Evolutionary conservation across 306 rosid species (phyloP).

Genomic region (Dalbergia cultrata): DNA sequence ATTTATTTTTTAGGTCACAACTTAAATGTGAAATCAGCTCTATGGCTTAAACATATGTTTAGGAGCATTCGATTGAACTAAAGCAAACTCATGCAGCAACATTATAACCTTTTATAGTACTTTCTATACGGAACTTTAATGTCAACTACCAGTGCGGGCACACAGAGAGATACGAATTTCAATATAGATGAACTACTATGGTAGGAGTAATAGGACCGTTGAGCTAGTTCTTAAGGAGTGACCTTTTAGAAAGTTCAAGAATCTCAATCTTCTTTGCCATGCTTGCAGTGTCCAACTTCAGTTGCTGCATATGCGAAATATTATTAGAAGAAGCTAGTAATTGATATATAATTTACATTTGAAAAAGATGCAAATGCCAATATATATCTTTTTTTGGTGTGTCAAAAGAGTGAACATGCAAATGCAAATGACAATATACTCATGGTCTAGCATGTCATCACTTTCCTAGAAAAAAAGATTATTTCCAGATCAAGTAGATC

Average conservation of each 20-base stretch:
- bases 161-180: neutral
- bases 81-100: neutral
- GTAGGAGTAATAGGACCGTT: neutral
- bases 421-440: too few relatives aligned
- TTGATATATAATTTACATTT: neutral
- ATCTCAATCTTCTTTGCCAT: conserved; percentile 61
- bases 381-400: neutral
- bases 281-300: conserved; percentile 58
- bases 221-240: conserved; percentile 7
- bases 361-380: neutral
- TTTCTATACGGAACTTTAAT: neutral
- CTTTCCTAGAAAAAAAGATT: too few relatives aligned
- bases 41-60: too few relatives aligned
- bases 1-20: neutral
- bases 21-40: neutral
- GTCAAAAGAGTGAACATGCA: too few relatives aligned
- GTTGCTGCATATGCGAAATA: conserved; percentile 52
- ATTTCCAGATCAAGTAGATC: too few relatives aligned
- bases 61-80: too few relatives aligned
- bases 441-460: too few relatives aligned
- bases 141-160: neutral
- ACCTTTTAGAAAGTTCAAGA: conserved; percentile 67
- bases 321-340: neutral
- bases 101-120: neutral
- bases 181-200: neutral